Conservation (phyloP, 805 yeast species). For the Middelhovenomyces tepae region DNA sequence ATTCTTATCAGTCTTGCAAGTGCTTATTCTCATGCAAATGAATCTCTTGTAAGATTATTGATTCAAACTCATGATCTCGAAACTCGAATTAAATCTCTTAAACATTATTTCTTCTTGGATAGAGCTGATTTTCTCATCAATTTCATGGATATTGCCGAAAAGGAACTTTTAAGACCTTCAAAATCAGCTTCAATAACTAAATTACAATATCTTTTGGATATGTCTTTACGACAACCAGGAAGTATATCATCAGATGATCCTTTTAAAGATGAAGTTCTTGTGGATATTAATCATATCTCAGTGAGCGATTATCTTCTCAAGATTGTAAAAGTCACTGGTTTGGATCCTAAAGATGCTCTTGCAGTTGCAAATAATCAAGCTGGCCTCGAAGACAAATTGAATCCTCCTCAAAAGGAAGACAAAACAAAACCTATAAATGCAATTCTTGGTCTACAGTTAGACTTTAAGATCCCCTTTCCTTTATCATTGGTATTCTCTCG, state of each 20-base stretch:
- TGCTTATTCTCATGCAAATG: constrained; percentile 63
- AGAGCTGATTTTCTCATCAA: constrained; percentile 42
- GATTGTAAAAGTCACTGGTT: constrained; percentile 28
- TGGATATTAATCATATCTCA: constrained; percentile 24
- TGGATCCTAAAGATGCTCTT: constrained; percentile 22
- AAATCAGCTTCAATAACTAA: constrained; percentile 21
- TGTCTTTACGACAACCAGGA: constrained; percentile 32
- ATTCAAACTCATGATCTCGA: constrained; percentile 51
- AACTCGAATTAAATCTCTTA: constrained; percentile 40
- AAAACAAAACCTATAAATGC: constrained; percentile 19
- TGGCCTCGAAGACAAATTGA: constrained; percentile 1
- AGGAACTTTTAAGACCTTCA: constrained; percentile 43
- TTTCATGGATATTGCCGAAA: constrained; percentile 42
- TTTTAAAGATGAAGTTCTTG: constrained; percentile 27
- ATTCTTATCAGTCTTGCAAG: constrained; percentile 48
- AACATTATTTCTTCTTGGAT: constrained; percentile 48
- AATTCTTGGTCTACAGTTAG: constrained; percentile 29
- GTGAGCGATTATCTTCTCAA: constrained; percentile 29
- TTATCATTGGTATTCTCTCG: constrained; percentile 64
- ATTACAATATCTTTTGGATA: constrained; percentile 31
- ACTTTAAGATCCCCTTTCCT: constrained; percentile 67
- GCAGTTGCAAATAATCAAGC: not conserved
- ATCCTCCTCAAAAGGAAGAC: too few species aligned
- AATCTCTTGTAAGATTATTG: constrained; percentile 45
- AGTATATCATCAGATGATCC: constrained; percentile 30